Conservation (phyloP, 2,329 filamentous ascomycete genomes). For the Fusarium sp. region DNA sequence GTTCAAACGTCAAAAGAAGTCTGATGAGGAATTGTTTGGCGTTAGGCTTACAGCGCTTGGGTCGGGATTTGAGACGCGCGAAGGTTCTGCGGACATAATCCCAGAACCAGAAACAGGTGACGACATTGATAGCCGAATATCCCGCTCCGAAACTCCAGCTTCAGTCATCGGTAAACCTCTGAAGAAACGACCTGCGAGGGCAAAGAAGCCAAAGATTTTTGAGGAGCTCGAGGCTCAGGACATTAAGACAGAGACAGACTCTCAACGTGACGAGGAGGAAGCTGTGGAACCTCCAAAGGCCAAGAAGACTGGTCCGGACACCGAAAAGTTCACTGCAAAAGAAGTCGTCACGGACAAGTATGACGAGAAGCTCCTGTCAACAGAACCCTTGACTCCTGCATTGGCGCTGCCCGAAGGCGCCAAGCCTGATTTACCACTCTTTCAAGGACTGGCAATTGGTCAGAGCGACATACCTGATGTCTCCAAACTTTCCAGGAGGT, state of each 20-base stretch:
- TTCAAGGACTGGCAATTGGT: conserved; percentile 56
- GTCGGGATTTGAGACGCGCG: conserved; percentile 56
- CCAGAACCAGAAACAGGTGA: conserved; percentile 58
- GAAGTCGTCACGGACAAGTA: conserved; percentile 52
- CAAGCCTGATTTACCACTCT: conserved; percentile 55
- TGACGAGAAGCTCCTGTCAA: conserved; percentile 60
- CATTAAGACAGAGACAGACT: conserved; percentile 60
- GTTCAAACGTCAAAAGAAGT: conserved; percentile 83
- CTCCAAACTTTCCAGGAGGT: conserved; percentile 59
- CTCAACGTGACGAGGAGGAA: conserved; percentile 53
- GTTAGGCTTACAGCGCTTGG: conserved; percentile 66
- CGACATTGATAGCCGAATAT: conserved; percentile 52
- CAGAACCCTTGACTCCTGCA: conserved; percentile 55
- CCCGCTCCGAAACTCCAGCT: conserved; percentile 58
- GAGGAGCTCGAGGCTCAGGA: conserved; percentile 73
- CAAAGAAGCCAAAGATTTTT: conserved; percentile 81
- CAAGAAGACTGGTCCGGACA: conserved; percentile 14
- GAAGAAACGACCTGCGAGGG: conserved; percentile 65
- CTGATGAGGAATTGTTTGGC: conserved; percentile 80
- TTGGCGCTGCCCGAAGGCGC: conserved; percentile 57
- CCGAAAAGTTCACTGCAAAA: conserved; percentile 39
- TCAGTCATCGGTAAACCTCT: conserved; percentile 56
- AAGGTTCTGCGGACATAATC: conserved; percentile 61
- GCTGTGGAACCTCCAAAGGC: conserved; percentile 23
- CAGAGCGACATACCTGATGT: conserved; percentile 60